Evolutionary conservation across 192 early-diverging fungal species (phyloP).

Genomic region (Haplosporangium gracile): DNA sequence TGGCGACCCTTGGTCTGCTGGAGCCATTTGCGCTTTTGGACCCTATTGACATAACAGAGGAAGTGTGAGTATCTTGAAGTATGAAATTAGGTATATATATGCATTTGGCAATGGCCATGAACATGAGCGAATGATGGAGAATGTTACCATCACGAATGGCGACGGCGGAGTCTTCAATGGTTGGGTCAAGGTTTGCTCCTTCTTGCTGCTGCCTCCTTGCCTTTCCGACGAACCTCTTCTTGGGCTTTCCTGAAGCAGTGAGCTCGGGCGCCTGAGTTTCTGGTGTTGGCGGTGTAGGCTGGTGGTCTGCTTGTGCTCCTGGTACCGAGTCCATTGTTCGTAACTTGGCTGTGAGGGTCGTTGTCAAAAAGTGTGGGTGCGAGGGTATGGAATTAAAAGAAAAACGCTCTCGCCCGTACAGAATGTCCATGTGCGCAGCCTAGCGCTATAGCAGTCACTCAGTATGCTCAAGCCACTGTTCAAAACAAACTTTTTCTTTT

Average conservation of each 20-base stretch:
- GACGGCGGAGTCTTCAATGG: slow-evolving; percentile 66
- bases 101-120: neutral
- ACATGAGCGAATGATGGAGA: too few species aligned
- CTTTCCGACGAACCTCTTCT: slow-evolving; percentile 66
- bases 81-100: slow-evolving; percentile 6
- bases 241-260: slow-evolving; percentile 57
- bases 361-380: neutral
- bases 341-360: neutral
- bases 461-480: slow-evolving; percentile 17
- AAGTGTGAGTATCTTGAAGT: neutral
- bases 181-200: slow-evolving; percentile 25
- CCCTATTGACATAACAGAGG: slow-evolving; percentile 10
- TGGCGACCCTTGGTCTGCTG: slow-evolving; percentile 63
- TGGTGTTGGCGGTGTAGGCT: neutral
- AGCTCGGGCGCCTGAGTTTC: slow-evolving; percentile 13
- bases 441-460: slow-evolving; percentile 5
- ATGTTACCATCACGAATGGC: slow-evolving; percentile 58
- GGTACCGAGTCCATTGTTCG: slow-evolving; percentile 6
- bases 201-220: slow-evolving; percentile 44
- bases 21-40: slow-evolving; percentile 29
- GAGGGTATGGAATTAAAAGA: neutral
- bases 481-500: slow-evolving; percentile 36
- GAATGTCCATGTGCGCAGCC: neutral
- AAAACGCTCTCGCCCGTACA: neutral
- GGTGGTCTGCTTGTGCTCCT: neutral